Conservation (phyloP, 495 filamentous ascomycete genomes). For the Aspergillus saccharolyticus region DNA sequence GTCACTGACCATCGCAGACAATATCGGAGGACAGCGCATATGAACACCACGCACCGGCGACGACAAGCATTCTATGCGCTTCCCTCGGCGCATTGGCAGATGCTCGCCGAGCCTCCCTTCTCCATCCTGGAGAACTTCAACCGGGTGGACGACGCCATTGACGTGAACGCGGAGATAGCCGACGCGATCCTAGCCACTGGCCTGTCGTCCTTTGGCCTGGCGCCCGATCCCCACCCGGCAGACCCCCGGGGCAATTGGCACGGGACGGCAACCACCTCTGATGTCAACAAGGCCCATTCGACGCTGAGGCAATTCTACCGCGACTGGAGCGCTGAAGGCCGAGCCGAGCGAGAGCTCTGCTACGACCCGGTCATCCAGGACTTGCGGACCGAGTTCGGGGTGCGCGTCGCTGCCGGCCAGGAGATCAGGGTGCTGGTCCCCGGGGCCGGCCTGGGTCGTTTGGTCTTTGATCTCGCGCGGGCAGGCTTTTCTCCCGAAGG, state of each 20-base stretch:
- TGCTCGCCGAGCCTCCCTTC: constrained; percentile 77
- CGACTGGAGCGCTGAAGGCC: constrained; percentile 85
- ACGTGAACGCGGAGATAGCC: constrained; percentile 78
- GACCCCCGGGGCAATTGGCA: constrained; percentile 53
- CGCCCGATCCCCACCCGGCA: constrained; percentile 24
- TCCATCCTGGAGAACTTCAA: constrained; percentile 71
- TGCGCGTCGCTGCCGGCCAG: constrained; percentile 15
- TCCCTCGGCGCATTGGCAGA: constrained; percentile 72
- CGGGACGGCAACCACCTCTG: constrained; percentile 57
- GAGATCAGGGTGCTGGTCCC: constrained; percentile 71
- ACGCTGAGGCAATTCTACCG: constrained; percentile 91
- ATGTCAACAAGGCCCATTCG: constrained; percentile 85
- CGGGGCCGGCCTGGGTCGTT: constrained; percentile 80
- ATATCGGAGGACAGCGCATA: constrained; percentile 77
- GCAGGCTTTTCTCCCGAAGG: constrained; percentile 75
- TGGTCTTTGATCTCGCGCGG: constrained; percentile 80
- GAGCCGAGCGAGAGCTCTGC: constrained; percentile 64
- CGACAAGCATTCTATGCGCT: constrained; percentile 88
- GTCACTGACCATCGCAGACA: constrained; percentile 46
- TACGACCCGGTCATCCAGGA: constrained; percentile 66
- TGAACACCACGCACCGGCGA: constrained; percentile 81
- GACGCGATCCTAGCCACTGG: constrained; percentile 65
- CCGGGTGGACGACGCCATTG: constrained; percentile 80
- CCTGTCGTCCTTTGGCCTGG: constrained; percentile 58
- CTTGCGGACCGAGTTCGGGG: constrained; percentile 51